Percentiles rank a stretch among this genome's conserved stretches.
These are phyloP conservation scores for Neurospora hispaniola DNA, from an alignment of 495 filamentous ascomycete species.

Conservation along the genomic window DNA sequence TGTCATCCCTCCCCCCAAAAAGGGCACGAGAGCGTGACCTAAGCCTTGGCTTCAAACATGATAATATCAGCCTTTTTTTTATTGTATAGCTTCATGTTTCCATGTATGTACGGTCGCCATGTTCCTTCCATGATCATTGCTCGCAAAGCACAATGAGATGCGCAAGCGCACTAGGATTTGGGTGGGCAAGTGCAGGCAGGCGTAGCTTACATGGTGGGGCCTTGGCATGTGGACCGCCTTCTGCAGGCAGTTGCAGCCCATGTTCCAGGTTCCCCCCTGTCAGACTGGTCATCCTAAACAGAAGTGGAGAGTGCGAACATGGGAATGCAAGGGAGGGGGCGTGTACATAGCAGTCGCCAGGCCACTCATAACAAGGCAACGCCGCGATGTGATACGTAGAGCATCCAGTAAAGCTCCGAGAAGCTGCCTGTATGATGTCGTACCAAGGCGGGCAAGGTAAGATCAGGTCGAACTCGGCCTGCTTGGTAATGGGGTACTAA, in stretches of 20 bases:
- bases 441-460: not conserved
- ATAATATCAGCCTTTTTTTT: not conserved
- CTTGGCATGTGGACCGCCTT: not conserved
- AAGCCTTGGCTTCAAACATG: not conserved
- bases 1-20: not conserved
- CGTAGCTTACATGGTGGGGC: not conserved
- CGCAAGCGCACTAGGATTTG: not conserved
- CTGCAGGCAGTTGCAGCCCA: not conserved
- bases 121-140: not conserved
- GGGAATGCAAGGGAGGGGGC: not conserved
- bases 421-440: not conserved
- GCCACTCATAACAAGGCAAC: not conserved
- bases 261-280: not conserved
- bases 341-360: not conserved
- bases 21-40: not conserved
- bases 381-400: not conserved
- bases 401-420: not conserved
- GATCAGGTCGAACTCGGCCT: not conserved
- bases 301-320: not conserved
- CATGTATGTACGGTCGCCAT: not conserved
- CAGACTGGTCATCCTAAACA: not conserved
- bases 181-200: not conserved
- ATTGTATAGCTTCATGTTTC: not conserved
- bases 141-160: not conserved
- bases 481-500: not conserved